phyloP scores from a whole-genome alignment of 2,329 filamentous ascomycete genomes.

The Falciphora oryzae region DNA sequence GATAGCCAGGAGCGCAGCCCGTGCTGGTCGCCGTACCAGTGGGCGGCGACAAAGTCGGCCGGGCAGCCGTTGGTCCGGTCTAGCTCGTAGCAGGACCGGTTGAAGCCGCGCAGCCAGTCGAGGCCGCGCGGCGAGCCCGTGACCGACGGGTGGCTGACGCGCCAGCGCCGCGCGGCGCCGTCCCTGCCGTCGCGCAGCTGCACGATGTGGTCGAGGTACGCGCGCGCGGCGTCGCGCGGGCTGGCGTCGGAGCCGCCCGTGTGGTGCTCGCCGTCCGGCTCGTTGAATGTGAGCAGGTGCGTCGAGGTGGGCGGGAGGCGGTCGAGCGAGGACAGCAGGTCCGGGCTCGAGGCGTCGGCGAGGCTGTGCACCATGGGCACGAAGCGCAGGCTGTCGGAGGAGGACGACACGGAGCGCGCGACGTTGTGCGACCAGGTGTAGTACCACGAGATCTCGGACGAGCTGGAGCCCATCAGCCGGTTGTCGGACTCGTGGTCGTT shows the following conservation, averaged over 20 bases:
- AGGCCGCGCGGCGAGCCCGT: conserved; percentile 56
- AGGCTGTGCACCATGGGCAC: conserved; percentile 33
- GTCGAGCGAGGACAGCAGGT: conserved; percentile 22
- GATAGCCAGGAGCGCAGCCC: conserved; percentile 63
- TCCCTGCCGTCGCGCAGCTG: conserved; percentile 47
- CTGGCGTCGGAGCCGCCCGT: conserved; percentile 33
- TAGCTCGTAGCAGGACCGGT: conserved; percentile 56
- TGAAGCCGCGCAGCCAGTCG: conserved; percentile 62
- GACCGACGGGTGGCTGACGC: conserved; percentile 64
- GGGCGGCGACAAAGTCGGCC: conserved; percentile 55
- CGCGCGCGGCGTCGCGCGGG: conserved; percentile 31
- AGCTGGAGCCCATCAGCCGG: conserved; percentile 28
- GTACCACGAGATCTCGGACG: conserved; percentile 35
- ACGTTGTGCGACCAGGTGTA: conserved; percentile 34
- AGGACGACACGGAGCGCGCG: conserved; percentile 18
- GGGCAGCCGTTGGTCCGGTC: conserved; percentile 48
- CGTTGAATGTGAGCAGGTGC: conserved; percentile 35
- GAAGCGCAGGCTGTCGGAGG: conserved; percentile 23
- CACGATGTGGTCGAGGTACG: conserved; percentile 37
- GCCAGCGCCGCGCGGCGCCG: conserved; percentile 44
- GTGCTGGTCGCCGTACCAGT: conserved; percentile 66
- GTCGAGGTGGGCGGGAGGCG: conserved; percentile 28
- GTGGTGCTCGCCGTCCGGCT: conserved; percentile 33
- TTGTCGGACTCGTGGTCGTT: conserved; percentile 24
- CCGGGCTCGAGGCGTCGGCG: conserved; percentile 24